phyloP scores from a whole-genome alignment of 257 asterid species.

The Gardenia jasminoides region DNA sequence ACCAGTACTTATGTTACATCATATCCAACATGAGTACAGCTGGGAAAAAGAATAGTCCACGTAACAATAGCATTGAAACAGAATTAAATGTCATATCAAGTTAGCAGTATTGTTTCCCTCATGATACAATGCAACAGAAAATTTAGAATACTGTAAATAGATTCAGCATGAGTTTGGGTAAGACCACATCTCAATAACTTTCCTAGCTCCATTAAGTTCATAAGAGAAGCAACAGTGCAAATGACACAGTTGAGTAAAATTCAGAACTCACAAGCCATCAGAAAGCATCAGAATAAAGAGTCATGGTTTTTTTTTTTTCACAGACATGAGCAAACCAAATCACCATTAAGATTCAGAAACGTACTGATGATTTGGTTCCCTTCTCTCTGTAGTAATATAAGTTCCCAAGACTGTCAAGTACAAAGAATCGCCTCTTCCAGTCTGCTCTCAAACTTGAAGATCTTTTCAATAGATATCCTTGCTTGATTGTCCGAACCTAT shows the following conservation, averaged over 20 bases:
- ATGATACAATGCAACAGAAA: neutral
- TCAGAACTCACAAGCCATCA: neutral
- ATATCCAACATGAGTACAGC: neutral
- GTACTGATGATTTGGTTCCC: conserved; percentile 72
- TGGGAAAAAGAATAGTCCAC: neutral
- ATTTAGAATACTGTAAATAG: no score
- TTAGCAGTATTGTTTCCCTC: neutral
- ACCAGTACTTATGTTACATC: neutral
- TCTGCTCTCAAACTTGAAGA: conserved; percentile 93
- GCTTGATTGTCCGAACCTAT: conserved; percentile 87
- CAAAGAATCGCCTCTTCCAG: conserved; percentile 97
- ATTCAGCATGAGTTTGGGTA: neutral
- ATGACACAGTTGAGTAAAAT: neutral
- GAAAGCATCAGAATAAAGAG: neutral
- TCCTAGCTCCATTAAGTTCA: neutral
- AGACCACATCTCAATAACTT: neutral
- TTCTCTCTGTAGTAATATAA: conserved; percentile 82
- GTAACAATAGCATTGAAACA: neutral
- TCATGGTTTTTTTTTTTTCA: neutral
- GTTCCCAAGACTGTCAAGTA: conserved; percentile 87
- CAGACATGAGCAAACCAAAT: neutral
- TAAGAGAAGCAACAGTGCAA: neutral
- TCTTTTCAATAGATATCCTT: conserved; percentile 90
- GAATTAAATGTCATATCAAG: neutral
- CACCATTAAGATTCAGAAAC: conserved; percentile 26